Conservation (phyloP, 805 yeast species). For the Saccharomycopsis microspora region DNA sequence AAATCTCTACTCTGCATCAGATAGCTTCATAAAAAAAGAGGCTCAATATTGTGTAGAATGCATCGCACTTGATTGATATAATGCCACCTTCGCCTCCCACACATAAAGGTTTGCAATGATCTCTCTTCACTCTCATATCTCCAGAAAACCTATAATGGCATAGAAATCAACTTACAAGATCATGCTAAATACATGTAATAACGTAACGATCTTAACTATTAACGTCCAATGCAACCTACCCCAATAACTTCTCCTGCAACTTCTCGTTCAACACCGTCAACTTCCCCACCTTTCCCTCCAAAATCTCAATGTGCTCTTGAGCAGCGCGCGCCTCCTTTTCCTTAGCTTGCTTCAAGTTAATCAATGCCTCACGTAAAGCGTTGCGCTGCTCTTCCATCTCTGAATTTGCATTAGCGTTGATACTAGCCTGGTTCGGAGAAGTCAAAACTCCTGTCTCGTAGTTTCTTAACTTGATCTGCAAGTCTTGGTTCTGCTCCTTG, state of each 20-base stretch:
- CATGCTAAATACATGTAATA: no score
- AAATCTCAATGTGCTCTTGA: constrained; percentile 19
- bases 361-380: constrained; percentile 23
- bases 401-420: background rate
- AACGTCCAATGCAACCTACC: background rate
- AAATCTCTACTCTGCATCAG: no score
- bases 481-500: constrained; percentile 22
- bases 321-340: constrained; percentile 20
- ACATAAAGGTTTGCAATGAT: no score
- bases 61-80: no score
- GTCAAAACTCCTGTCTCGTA: constrained; percentile 1
- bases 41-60: no score
- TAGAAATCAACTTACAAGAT: no score
- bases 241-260: constrained; percentile 8
- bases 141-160: no score
- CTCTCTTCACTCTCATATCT: no score
- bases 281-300: constrained; percentile 19
- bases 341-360: constrained; percentile 20
- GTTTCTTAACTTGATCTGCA: constrained; percentile 24
- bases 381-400: constrained; percentile 22
- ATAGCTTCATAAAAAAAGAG: no score
- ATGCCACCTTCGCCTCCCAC: no score
- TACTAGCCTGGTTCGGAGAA: background rate
- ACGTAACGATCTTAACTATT: no score
- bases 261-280: constrained; percentile 14